phyloP scores from a whole-genome alignment of 2,329 filamentous ascomycete species.

The Paraconiothyrium sp. region DNA sequence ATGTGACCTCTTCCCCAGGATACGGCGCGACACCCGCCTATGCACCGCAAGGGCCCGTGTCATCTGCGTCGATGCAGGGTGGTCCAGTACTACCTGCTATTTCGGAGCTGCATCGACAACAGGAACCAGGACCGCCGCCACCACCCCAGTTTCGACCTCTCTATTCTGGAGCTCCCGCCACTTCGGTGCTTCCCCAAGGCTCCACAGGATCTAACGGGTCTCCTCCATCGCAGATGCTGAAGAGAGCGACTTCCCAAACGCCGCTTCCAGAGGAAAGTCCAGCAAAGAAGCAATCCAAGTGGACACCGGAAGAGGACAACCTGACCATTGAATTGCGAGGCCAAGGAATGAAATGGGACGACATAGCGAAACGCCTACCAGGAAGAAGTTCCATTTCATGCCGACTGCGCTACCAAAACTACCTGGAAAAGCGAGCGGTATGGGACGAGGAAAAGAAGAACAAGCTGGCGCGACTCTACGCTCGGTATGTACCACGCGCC shows the following conservation, averaged over 20 bases:
- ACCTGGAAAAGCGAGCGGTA: conserved; percentile 88
- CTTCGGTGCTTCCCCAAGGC: conserved; percentile 31
- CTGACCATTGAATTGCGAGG: conserved; percentile 91
- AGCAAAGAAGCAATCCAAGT: conserved; percentile 80
- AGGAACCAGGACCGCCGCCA: conserved; percentile 47
- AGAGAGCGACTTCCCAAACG: conserved; percentile 50
- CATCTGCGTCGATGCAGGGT: conserved; percentile 45
- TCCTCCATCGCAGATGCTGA: conserved; percentile 45
- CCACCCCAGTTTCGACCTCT: conserved; percentile 50
- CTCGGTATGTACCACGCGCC: conserved; percentile 70
- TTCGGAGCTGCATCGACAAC: conserved; percentile 48
- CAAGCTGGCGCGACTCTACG: conserved; percentile 92
- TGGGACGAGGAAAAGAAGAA: conserved; percentile 99
- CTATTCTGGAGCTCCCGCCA: conserved; percentile 53
- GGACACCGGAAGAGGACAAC: conserved; percentile 93
- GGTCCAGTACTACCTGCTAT: conserved; percentile 51
- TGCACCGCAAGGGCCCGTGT: conserved; percentile 34
- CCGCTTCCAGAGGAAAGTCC: conserved; percentile 48
- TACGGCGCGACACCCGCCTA: conserved; percentile 43
- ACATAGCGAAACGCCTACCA: conserved; percentile 90
- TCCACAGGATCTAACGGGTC: conserved; percentile 41
- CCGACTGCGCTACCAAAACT: conserved; percentile 95
- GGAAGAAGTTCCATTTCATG: conserved; percentile 95
- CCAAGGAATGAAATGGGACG: conserved; percentile 97
- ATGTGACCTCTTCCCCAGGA: conserved; percentile 36